Conservation (phyloP, 1,284 basidiomycete genomes). For the Austroboletus sp. region DNA sequence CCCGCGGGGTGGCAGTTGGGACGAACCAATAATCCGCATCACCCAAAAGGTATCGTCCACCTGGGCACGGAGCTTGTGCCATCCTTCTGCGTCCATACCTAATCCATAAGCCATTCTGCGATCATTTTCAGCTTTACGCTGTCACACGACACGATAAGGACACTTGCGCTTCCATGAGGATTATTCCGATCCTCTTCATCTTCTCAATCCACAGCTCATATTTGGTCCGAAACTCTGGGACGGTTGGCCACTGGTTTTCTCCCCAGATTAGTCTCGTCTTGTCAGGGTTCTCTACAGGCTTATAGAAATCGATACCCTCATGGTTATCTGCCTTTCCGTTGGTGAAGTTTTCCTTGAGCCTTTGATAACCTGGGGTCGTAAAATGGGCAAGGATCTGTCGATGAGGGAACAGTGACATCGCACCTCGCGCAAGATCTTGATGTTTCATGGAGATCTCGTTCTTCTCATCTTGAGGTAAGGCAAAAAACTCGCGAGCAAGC, state of each 20-base stretch:
- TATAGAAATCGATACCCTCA: conserved; percentile 78
- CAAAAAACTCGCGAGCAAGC: conserved; percentile 68
- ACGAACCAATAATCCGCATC: conserved; percentile 70
- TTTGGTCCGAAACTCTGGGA: conserved; percentile 52
- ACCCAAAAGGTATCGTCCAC: conserved; percentile 84
- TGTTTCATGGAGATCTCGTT: conserved; percentile 58
- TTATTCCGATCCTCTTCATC: conserved; percentile 72
- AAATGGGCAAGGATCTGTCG: neutral
- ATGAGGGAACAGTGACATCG: conserved; percentile 7
- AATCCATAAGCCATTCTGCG: conserved; percentile 72
- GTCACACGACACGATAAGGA: neutral
- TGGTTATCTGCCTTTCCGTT: conserved; percentile 79
- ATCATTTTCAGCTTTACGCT: conserved; percentile 1
- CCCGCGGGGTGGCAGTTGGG: neutral
- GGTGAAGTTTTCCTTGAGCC: conserved; percentile 76
- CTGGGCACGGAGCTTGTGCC: conserved; percentile 54
- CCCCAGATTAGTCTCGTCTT: conserved; percentile 68
- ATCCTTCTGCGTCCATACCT: conserved; percentile 64
- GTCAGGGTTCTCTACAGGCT: conserved; percentile 62
- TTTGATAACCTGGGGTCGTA: conserved; percentile 52
- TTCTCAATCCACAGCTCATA: conserved; percentile 71
- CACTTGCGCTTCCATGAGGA: conserved; percentile 75
- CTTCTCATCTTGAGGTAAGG: conserved; percentile 64
- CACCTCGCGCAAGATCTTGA: conserved; percentile 71
- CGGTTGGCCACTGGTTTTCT: conserved; percentile 74